phyloP scores from a whole-genome alignment of 1,284 basidiomycete species.

The Tremellales sp. region DNA sequence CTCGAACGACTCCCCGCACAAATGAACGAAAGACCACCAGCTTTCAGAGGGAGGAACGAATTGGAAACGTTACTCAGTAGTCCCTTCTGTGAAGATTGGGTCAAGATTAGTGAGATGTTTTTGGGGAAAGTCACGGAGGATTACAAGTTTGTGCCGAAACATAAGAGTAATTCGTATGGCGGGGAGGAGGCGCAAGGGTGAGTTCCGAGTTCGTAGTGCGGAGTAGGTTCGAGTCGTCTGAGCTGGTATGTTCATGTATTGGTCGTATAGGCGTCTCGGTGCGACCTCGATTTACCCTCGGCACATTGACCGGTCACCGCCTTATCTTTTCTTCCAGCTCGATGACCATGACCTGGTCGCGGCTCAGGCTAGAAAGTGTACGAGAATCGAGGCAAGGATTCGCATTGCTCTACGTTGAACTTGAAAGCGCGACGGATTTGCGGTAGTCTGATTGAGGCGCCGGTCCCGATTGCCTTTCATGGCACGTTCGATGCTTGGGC shows the following conservation, averaged over 20 bases:
- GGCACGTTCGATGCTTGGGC: neutral
- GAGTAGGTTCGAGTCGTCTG: neutral
- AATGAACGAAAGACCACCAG: slow-evolving; percentile 86
- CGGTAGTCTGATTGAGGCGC: too few species aligned
- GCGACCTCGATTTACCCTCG: neutral
- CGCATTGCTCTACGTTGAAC: too few species aligned
- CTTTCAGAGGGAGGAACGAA: slow-evolving; percentile 79
- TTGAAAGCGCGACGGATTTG: too few species aligned
- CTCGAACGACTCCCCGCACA: slow-evolving; percentile 77
- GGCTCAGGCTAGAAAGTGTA: too few species aligned
- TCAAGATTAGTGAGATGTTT: slow-evolving; percentile 93
- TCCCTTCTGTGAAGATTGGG: slow-evolving; percentile 82
- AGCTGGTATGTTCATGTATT: neutral
- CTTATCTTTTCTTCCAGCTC: neutral
- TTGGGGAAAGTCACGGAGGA: slow-evolving; percentile 64
- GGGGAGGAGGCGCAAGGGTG: slow-evolving; percentile 55
- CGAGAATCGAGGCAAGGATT: too few species aligned
- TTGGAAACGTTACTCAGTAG: slow-evolving; percentile 83
- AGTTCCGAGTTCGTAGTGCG: neutral
- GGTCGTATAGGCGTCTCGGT: neutral
- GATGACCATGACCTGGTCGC: too few species aligned
- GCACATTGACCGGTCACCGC: neutral
- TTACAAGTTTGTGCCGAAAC: slow-evolving; percentile 68
- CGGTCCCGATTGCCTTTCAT: too few species aligned
- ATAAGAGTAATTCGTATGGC: slow-evolving; percentile 64